phyloP scores from a whole-genome alignment of 2,329 filamentous ascomycete genomes.

The Didymella glomerata region DNA sequence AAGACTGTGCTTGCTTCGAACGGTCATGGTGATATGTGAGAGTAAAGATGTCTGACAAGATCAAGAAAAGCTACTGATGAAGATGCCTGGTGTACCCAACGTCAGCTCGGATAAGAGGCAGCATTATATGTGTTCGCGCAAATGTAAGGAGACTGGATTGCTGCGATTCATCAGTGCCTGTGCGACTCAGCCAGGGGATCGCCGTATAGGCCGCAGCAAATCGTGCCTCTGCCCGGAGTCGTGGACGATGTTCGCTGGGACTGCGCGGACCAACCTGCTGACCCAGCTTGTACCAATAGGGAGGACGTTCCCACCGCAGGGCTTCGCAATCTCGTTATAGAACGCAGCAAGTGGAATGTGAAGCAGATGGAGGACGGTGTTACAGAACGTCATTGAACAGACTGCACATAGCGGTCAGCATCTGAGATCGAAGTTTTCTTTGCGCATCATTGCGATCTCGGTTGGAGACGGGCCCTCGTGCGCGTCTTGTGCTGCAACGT shows the following conservation, averaged over 20 bases:
- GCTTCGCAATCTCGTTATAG: conserved; percentile 20
- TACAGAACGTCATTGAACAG: conserved; percentile 16
- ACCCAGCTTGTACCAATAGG: conserved; percentile 19
- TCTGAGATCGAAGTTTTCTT: conserved; percentile 2
- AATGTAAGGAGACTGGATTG: conserved; percentile 18
- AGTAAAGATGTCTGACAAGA: neutral
- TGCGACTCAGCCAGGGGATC: conserved; percentile 20
- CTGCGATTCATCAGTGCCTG: conserved; percentile 9
- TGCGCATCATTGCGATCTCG: conserved; percentile 5
- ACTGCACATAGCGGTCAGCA: neutral
- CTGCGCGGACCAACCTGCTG: conserved; percentile 21
- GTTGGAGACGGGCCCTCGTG: conserved; percentile 5
- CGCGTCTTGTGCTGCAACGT: conserved; percentile 16
- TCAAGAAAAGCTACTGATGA: conserved; percentile 2
- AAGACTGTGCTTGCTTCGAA: conserved; percentile 22
- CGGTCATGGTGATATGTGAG: conserved; percentile 12
- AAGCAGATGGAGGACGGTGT: conserved; percentile 9
- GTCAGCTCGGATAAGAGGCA: conserved; percentile 4
- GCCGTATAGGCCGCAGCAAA: conserved; percentile 18
- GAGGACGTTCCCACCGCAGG: conserved; percentile 9
- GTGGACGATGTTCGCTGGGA: conserved; percentile 12
- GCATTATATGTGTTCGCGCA: conserved; percentile 18
- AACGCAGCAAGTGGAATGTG: conserved; percentile 23
- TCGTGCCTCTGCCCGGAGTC: conserved; percentile 13
- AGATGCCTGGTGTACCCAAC: conserved; percentile 1